Evolutionary conservation across 495 filamentous ascomycete species (phyloP).

Genomic region (Penicillium cosmopolitanum): DNA sequence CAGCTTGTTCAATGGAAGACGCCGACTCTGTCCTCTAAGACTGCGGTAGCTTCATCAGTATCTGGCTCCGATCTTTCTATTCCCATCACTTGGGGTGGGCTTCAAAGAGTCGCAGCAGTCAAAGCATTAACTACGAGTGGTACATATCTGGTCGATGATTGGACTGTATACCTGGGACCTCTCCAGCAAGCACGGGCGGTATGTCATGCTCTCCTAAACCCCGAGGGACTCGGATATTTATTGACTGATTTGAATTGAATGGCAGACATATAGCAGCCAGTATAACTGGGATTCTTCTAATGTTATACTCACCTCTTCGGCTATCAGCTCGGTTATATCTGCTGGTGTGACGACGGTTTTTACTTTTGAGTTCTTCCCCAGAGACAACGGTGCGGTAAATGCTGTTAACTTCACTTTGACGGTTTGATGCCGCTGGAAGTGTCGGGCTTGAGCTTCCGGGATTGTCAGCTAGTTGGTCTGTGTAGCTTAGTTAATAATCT

Average conservation of each 20-base stretch:
- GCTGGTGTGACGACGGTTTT: slow-evolving; percentile 50
- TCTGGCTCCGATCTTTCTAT: slow-evolving; percentile 50
- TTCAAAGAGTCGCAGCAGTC: slow-evolving; percentile 52
- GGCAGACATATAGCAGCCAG: slow-evolving; percentile 50
- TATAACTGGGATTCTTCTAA: slow-evolving; percentile 52
- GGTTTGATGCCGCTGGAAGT: slow-evolving; percentile 26
- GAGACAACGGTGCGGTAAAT: slow-evolving; percentile 42
- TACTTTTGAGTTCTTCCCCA: slow-evolving; percentile 57
- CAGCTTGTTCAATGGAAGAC: slow-evolving; percentile 55
- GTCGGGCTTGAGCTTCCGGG: neutral
- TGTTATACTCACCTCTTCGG: slow-evolving; percentile 47
- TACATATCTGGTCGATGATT: slow-evolving; percentile 57
- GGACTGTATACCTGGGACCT: slow-evolving; percentile 58
- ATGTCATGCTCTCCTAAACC: slow-evolving; percentile 20
- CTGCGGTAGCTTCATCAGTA: slow-evolving; percentile 41
- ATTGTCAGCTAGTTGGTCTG: too few species aligned
- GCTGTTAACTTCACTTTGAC: slow-evolving; percentile 51
- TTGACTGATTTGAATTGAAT: neutral
- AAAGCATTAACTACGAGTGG: slow-evolving; percentile 56
- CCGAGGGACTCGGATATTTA: neutral
- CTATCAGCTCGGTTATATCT: slow-evolving; percentile 49
- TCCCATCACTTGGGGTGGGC: slow-evolving; percentile 56
- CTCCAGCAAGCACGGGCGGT: slow-evolving; percentile 55
- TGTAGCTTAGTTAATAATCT: too few species aligned
- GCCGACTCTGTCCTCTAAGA: slow-evolving; percentile 44